Evolutionary conservation across 805 yeast genomes (phyloP), one percentile per base, ranked within the genome.

Genomic region (Vanderwaltozyma yarrowii): DNA sequence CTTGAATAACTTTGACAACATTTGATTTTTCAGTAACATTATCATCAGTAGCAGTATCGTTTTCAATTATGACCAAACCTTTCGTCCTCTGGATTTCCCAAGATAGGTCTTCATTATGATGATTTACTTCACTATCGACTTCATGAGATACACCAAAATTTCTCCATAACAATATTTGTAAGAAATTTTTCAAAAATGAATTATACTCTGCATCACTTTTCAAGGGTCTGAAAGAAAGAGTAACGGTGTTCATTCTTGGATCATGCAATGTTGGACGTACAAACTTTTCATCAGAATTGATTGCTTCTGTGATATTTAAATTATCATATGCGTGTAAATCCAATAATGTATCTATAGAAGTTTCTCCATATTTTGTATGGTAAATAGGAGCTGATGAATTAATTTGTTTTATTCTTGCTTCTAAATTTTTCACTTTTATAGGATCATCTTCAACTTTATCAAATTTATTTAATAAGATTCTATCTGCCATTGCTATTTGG

Each of bases 401-500:
- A 43, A 92, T 82, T 19, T 51, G 42, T n/a, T 50, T 43, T 1
- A 55, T 44, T 27, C 71, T 63, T 0, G 42, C 37, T 15, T 56
- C 51, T 10, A 81, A 58, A 2, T 44, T 48, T 0, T 51, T 50
- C 10, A 64, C 51, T 8, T 52, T 45, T 0, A 45, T 47, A 1
- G 42, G 37, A 4, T 47, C 45, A 8, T 32, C 16, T 8, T 63
- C 57, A 3, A 73, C 45, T 14, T 59, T 67, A 51, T 92, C 98
- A 30, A 74, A 59, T 58, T 92, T 92, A 61, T 92, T 92, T 42
- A 92, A 45, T 10, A 92, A 51, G 0, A 92, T 67, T 5, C 75
- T 75, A 58, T 92, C 98, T 0, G 96, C 96, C 54, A 87, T 64
- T 0, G 95, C 94, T 16, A 92, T 71, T 62, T 92, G 98, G 24